Evolutionary conservation across 2,329 filamentous ascomycete species (phyloP).

Genomic region (Colletotrichum sp.): DNA sequence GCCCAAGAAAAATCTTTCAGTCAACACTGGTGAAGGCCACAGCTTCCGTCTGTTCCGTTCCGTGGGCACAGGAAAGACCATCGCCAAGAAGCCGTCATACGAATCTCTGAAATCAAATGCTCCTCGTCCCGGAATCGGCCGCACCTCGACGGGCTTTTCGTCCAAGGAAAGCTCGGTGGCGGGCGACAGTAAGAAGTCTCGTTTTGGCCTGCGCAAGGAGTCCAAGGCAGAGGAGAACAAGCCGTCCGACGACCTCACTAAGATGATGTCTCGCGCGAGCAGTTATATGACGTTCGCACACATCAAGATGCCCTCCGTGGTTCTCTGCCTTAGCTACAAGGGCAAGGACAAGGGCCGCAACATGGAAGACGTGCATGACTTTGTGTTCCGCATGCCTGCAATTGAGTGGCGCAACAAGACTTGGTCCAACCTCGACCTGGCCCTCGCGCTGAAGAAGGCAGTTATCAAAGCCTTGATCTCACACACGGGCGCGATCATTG

Average conservation of each 20-base stretch:
- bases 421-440: constrained; percentile 96
- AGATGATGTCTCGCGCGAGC: constrained; percentile 94
- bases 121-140: constrained; percentile 47
- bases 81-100: constrained; percentile 57
- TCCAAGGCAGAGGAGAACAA: constrained; percentile 59
- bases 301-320: constrained; percentile 93
- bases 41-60: constrained; percentile 58
- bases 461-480: constrained; percentile 93
- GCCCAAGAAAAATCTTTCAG: constrained; percentile 52
- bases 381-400: constrained; percentile 93
- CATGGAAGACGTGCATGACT: constrained; percentile 94
- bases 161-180: constrained; percentile 42
- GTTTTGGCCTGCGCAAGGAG: constrained; percentile 61
- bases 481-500: constrained; percentile 93
- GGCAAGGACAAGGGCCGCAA: constrained; percentile 89
- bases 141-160: constrained; percentile 51
- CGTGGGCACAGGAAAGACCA: constrained; percentile 45
- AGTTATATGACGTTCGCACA: constrained; percentile 98
- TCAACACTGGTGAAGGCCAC: constrained; percentile 51
- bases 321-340: constrained; percentile 95
- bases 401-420: constrained; percentile 99
- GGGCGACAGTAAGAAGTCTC: constrained; percentile 49
- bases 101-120: constrained; percentile 56
- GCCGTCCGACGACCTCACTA: constrained; percentile 85
- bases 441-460: constrained; percentile 90